Percentiles rank a stretch among this genome's conserved stretches.
phyloP scores from a whole-genome alignment of 83 land plant species.

The Picea engelmannii region DNA sequence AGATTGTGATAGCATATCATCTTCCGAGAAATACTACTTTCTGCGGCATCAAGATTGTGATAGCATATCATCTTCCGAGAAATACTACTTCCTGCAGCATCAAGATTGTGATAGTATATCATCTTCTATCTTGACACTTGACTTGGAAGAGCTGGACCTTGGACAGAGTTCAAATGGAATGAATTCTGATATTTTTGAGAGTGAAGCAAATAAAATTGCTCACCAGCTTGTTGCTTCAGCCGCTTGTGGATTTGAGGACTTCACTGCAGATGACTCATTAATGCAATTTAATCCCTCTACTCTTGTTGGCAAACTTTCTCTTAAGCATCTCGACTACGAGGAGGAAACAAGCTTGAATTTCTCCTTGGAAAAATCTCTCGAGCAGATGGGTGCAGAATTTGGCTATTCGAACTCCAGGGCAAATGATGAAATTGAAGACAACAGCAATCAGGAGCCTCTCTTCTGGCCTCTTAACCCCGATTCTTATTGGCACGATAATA shows the following conservation, averaged over 20 bases:
- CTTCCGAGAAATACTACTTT: not conserved
- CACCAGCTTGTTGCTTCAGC: slow-evolving; percentile 6
- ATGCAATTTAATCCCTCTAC: too few species aligned
- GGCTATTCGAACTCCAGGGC: too few species aligned
- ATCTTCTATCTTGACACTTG: not conserved
- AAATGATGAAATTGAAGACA: not conserved
- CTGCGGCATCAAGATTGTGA: not conserved
- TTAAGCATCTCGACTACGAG: not conserved
- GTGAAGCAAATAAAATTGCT: slow-evolving; percentile 10
- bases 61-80: not conserved
- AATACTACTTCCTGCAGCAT: not conserved
- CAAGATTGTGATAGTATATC: not conserved
- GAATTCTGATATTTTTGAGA: not conserved
- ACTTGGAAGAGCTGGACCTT: not conserved
- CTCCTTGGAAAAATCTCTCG: not conserved
- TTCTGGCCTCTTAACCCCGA: not conserved
- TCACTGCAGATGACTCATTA: not conserved
- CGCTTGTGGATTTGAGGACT: not conserved
- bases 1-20: not conserved
- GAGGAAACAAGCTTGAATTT: not conserved
- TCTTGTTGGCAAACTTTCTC: too few species aligned
- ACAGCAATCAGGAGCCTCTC: not conserved
- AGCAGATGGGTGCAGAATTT: too few species aligned
- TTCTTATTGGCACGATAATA: not conserved
- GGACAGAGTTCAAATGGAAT: not conserved